phyloP scores from a whole-genome alignment of 768 basidiomycete genomes.

The Lactifluus subvellereus region DNA sequence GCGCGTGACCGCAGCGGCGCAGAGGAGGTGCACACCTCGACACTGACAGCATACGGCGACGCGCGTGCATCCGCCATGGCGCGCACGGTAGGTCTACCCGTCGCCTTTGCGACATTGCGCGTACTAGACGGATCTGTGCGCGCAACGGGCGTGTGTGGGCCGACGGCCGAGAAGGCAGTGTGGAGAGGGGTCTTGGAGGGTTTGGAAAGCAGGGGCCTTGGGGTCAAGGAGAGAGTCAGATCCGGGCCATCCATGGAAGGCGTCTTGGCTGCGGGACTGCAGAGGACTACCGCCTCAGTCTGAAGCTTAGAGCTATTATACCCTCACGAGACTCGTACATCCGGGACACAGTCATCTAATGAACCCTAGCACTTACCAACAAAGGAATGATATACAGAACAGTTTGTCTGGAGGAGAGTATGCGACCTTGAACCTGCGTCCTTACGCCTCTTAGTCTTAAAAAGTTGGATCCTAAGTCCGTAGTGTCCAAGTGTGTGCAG shows the following conservation, averaged over 20 bases:
- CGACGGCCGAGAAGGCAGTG: conserved; percentile 51
- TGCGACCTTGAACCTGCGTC: too few species aligned
- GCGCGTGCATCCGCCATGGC: conserved; percentile 74
- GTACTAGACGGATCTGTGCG: conserved; percentile 53
- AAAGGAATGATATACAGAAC: too few species aligned
- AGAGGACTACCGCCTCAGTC: conserved; percentile 5
- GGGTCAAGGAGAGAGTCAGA: conserved; percentile 35
- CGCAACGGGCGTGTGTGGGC: conserved; percentile 63
- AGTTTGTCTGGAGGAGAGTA: too few species aligned
- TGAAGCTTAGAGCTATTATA: background rate
- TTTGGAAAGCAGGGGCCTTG: conserved; percentile 45
- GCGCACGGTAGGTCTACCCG: conserved; percentile 82
- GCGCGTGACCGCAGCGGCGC: conserved; percentile 31
- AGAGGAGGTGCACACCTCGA: conserved; percentile 59
- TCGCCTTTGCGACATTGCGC: conserved; percentile 73
- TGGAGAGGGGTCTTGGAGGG: conserved; percentile 57
- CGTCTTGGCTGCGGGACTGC: conserved; percentile 16
- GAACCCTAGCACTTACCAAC: background rate
- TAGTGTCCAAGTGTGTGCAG: background rate
- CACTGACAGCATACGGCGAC: conserved; percentile 58
- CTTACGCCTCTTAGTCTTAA: too few species aligned
- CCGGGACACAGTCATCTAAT: background rate
- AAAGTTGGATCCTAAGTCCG: too few species aligned
- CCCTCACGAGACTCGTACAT: background rate
- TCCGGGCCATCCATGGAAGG: conserved; percentile 42